phyloP scores from a whole-genome alignment of 371 early-diverging fungal genomes.

The Lichtheimia ornata region DNA sequence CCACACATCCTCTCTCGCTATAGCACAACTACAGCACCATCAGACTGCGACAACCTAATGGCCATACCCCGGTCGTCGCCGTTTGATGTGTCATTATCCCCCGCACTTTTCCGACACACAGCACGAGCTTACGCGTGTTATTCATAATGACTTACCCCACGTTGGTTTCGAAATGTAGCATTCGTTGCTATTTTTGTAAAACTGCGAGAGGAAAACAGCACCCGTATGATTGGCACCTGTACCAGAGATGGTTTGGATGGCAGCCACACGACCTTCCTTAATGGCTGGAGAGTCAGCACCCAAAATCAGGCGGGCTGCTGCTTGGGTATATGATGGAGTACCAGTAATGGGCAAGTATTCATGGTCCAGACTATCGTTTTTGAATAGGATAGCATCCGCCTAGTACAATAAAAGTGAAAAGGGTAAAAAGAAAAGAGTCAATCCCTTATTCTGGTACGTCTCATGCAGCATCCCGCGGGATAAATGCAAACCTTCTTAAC shows the following conservation, averaged over 20 bases:
- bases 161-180: slow-evolving; percentile 92
- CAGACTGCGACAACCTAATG: no score
- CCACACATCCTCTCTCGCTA: no score
- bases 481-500: slow-evolving; percentile 71
- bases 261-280: slow-evolving; percentile 66
- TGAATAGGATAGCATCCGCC: slow-evolving; percentile 78
- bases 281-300: slow-evolving; percentile 81
- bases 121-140: background rate
- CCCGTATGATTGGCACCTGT: slow-evolving; percentile 93
- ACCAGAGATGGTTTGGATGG: slow-evolving; percentile 92
- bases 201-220: slow-evolving; percentile 77
- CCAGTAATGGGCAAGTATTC: slow-evolving; percentile 94
- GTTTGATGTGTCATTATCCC: no score
- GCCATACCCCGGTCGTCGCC: no score
- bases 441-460: no score
- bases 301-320: slow-evolving; percentile 79
- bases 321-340: slow-evolving; percentile 72
- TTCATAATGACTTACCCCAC: slow-evolving; percentile 63
- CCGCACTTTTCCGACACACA: background rate
- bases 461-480: background rate
- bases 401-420: slow-evolving; percentile 25
- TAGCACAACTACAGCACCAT: no score
- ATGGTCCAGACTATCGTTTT: slow-evolving; percentile 78
- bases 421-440: background rate
- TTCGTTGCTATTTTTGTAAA: slow-evolving; percentile 66